Percentiles rank a stretch among this genome's conserved stretches.
These are phyloP conservation scores for Suhomyces anneliseae DNA, from an alignment of 1,139 yeast genomes.

Conservation along the genomic window DNA sequence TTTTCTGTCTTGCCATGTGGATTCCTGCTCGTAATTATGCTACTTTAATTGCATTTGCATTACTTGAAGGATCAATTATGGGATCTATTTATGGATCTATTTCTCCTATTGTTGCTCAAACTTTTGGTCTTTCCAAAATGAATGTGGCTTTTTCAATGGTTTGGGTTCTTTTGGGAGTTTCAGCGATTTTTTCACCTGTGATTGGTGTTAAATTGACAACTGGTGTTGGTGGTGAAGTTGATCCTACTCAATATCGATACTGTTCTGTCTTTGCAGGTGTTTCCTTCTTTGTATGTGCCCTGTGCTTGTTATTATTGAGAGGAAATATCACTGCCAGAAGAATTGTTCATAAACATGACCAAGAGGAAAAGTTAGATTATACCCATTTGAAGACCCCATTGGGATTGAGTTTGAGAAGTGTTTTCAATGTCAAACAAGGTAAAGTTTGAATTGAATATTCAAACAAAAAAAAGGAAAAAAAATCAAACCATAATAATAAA, in stretches of 20 bases:
- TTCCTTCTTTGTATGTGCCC: conserved; percentile 46
- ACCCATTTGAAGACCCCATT: conserved; percentile 21
- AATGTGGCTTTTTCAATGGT: conserved; percentile 48
- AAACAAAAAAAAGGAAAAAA: too few species aligned
- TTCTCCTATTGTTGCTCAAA: conserved; percentile 27
- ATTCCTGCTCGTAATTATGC: conserved; percentile 56
- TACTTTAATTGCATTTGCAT: conserved; percentile 47
- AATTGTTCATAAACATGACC: conserved; percentile 12
- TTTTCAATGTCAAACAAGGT: conserved; percentile 10
- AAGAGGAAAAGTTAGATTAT: conserved; percentile 20
- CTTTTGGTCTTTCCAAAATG: conserved; percentile 47
- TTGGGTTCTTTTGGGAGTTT: conserved; percentile 48
- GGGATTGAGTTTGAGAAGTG: conserved; percentile 13
- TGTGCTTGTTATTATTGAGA: conserved; percentile 39
- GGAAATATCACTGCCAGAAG: conserved; percentile 54
- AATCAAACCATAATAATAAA: too few species aligned
- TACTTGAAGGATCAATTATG: conserved; percentile 50
- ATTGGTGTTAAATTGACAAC: conserved; percentile 51
- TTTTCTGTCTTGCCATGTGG: conserved; percentile 56
- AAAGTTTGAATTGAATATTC: neutral
- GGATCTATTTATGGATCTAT: conserved; percentile 42
- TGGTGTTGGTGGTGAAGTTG: conserved; percentile 24
- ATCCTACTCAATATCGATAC: conserved; percentile 47
- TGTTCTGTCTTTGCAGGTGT: conserved; percentile 57
- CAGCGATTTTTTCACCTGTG: conserved; percentile 53